These are phyloP conservation scores for Gloeophyllum trabeum DNA, from an alignment of 768 basidiomycete genomes.

Conservation along the genomic window DNA sequence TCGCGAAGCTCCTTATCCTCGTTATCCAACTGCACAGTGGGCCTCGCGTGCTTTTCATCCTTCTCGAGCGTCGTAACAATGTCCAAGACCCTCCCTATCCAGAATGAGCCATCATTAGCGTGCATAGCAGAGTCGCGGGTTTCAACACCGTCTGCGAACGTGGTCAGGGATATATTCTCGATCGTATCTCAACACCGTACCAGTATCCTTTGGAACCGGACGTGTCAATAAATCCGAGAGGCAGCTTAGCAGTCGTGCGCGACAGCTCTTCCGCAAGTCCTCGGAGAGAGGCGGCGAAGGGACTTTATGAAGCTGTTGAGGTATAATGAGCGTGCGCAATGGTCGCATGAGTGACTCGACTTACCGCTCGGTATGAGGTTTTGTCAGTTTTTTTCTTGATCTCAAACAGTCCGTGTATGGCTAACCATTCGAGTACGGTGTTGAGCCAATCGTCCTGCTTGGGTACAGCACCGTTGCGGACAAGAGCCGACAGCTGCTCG, in stretches of 20 bases:
- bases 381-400: slow-evolving; percentile 66
- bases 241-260: slow-evolving; percentile 58
- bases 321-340: slow-evolving; percentile 1
- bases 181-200: no score
- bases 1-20: slow-evolving; percentile 35
- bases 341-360: slow-evolving; percentile 15
- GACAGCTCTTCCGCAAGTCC: slow-evolving; percentile 51
- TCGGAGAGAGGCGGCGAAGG: slow-evolving; percentile 70
- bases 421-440: slow-evolving; percentile 69
- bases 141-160: slow-evolving; percentile 34
- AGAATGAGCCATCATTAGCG: slow-evolving; percentile 67
- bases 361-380: slow-evolving; percentile 44
- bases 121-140: slow-evolving; percentile 48
- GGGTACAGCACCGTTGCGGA: slow-evolving; percentile 71
- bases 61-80: slow-evolving; percentile 46
- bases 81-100: slow-evolving; percentile 58
- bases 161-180: no score
- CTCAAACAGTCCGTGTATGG: slow-evolving; percentile 71
- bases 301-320: slow-evolving; percentile 41
- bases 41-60: slow-evolving; percentile 57
- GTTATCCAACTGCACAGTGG: slow-evolving; percentile 40
- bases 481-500: slow-evolving; percentile 71
- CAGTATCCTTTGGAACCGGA: slow-evolving; percentile 35
- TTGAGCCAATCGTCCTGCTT: slow-evolving; percentile 74
- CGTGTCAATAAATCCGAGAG: slow-evolving; percentile 66